phyloP scores from a whole-genome alignment of 768 basidiomycete species.

The Dentipellis sp. region DNA sequence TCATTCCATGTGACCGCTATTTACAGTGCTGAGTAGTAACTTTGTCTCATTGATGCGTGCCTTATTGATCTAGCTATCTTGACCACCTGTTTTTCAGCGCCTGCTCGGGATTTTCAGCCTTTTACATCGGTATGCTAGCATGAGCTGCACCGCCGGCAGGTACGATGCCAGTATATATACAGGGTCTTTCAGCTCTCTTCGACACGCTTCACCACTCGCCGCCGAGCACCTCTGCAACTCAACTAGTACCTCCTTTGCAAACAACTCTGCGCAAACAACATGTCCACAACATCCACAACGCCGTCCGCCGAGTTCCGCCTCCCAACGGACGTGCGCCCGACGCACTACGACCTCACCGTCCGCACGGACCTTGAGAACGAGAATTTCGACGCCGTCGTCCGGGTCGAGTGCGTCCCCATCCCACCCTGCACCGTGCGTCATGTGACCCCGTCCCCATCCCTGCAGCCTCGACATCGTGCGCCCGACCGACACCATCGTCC shows the following conservation, averaged over 20 bases:
- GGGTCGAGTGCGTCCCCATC: constrained; percentile 43
- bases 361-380: constrained; percentile 76
- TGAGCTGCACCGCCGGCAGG: too few relatives aligned
- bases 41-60: too few relatives aligned
- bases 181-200: too few relatives aligned
- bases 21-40: too few relatives aligned
- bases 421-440: not conserved
- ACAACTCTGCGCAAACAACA: not conserved
- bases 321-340: constrained; percentile 58
- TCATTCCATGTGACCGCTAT: too few relatives aligned
- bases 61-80: too few relatives aligned
- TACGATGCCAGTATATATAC: too few relatives aligned
- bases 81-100: too few relatives aligned
- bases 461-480: constrained; percentile 53
- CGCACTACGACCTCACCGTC: constrained; percentile 72
- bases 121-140: too few relatives aligned
- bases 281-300: not conserved
- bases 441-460: not conserved
- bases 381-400: constrained; percentile 69
- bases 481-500: constrained; percentile 49
- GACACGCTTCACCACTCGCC: not conserved
- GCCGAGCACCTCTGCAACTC: constrained; percentile 2
- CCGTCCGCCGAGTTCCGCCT: constrained; percentile 37
- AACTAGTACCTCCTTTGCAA: not conserved
- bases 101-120: too few relatives aligned